Evolutionary conservation across 2,329 filamentous ascomycete species (phyloP).

Genomic region (Sclerotinia borealis): DNA sequence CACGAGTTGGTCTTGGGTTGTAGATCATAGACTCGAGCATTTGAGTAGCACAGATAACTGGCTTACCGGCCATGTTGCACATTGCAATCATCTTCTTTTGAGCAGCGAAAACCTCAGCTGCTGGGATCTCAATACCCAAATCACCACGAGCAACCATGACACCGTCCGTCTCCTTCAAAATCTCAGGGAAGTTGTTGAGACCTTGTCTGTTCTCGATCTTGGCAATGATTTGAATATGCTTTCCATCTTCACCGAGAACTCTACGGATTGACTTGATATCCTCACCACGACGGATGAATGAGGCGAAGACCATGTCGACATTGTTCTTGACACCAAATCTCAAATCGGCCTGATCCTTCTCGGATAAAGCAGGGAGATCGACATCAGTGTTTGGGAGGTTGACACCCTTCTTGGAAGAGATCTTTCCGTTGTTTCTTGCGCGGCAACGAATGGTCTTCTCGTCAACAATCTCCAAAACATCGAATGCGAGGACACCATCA

Average conservation of each 20-base stretch:
- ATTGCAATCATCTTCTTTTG: slow-evolving; percentile 99
- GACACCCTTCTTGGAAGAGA: slow-evolving; percentile 98
- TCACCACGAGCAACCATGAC: slow-evolving; percentile 99
- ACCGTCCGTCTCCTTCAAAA: slow-evolving; percentile 91
- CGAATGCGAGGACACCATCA: slow-evolving; percentile 94
- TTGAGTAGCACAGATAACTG: slow-evolving; percentile 97
- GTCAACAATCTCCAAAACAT: slow-evolving; percentile 82
- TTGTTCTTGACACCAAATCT: slow-evolving; percentile 96
- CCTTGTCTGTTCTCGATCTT: slow-evolving; percentile 99
- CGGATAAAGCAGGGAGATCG: slow-evolving; percentile 91
- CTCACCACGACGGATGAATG: slow-evolving; percentile 90
- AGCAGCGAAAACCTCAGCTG: slow-evolving; percentile 95
- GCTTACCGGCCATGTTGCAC: slow-evolving; percentile 99
- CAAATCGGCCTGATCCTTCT: slow-evolving; percentile 96
- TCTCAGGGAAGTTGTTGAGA: slow-evolving; percentile 99
- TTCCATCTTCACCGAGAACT: slow-evolving; percentile 84
- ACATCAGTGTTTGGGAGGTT: slow-evolving; percentile 99
- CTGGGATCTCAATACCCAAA: slow-evolving; percentile 96
- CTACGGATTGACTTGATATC: slow-evolving; percentile 91
- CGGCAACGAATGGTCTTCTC: slow-evolving; percentile 81
- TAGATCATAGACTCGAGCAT: slow-evolving; percentile 99
- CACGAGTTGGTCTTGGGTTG: slow-evolving; percentile 96
- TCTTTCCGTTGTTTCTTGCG: slow-evolving; percentile 96
- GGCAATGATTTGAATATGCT: slow-evolving; percentile 98
- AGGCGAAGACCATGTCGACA: slow-evolving; percentile 98